Percentiles rank a stretch among this genome's conserved stretches.
Conservation (phyloP, 1,139 yeast species). For the Geotrichum aggregatum region DNA sequence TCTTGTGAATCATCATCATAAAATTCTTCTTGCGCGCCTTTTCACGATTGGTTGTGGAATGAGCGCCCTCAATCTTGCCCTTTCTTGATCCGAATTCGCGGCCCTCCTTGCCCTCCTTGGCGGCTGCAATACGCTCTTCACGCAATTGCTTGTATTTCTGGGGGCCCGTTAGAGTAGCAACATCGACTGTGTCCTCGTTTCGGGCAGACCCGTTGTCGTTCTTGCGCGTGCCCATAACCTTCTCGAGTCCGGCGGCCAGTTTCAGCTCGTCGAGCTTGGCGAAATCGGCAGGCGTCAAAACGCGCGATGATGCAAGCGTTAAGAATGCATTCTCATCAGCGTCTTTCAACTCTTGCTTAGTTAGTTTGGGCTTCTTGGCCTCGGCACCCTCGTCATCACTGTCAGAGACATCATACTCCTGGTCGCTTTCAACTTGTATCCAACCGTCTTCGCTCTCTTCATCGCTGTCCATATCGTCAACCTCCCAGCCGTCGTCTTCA, state of each 20-base stretch:
- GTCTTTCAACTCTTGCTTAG: constrained; percentile 30
- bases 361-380: constrained; percentile 27
- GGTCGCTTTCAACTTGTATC: constrained; percentile 53
- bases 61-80: constrained; percentile 61
- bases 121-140: constrained; percentile 85
- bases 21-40: constrained; percentile 98
- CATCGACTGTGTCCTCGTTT: constrained; percentile 84
- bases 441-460: constrained; percentile 52
- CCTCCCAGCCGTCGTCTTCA: constrained; percentile 47
- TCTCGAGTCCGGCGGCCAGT: constrained; percentile 73
- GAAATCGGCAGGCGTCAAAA: constrained; percentile 95
- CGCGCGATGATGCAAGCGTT: constrained; percentile 65
- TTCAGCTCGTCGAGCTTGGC: constrained; percentile 82
- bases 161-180: constrained; percentile 72
- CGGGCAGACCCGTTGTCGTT: constrained; percentile 39
- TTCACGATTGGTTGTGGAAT: constrained; percentile 90
- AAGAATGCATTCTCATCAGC: constrained; percentile 49
- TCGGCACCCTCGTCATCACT: constrained; percentile 46
- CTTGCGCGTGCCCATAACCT: constrained; percentile 51
- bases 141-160: constrained; percentile 78
- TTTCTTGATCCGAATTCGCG: constrained; percentile 86
- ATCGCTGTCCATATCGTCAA: constrained; percentile 46
- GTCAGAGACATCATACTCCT: constrained; percentile 48
- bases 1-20: constrained; percentile 96
- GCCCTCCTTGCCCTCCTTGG: constrained; percentile 88